Evolutionary conservation across 805 yeast genomes (phyloP).

Genomic region (Metschnikowia cerradonensis): DNA sequence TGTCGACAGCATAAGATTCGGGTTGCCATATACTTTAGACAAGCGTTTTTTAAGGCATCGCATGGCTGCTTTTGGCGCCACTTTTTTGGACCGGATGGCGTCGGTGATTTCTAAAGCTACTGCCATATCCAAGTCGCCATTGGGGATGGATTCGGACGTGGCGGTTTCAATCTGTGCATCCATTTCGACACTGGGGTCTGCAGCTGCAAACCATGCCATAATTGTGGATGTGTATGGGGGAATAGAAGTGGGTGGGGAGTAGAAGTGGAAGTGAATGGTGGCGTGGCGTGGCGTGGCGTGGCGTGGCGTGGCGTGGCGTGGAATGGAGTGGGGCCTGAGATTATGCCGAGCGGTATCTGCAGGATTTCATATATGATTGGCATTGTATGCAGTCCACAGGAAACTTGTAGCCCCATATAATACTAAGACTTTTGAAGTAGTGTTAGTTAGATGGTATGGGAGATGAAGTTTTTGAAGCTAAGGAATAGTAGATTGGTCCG

Average conservation of each 20-base stretch:
- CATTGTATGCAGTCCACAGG: no score
- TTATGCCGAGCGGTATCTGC: background rate
- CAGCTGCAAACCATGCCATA: constrained; percentile 53
- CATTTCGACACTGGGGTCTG: constrained; percentile 36
- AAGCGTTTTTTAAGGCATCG: constrained; percentile 74
- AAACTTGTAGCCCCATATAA: no score
- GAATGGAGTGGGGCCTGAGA: background rate
- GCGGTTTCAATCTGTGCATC: constrained; percentile 70
- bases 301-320: background rate
- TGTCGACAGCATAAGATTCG: constrained; percentile 73
- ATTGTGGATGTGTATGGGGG: background rate
- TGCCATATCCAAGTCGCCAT: constrained; percentile 78
- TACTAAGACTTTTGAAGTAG: no score
- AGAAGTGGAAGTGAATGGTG: background rate
- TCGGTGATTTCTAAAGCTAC: constrained; percentile 83
- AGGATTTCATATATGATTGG: background rate
- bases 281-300: constrained; percentile 1
- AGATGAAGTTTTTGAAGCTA: no score
- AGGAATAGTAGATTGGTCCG: no score
- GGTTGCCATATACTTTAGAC: constrained; percentile 56
- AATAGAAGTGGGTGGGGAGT: background rate
- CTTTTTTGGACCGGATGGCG: constrained; percentile 73
- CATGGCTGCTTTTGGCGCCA: constrained; percentile 80
- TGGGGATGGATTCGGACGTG: constrained; percentile 85
- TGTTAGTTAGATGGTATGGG: no score